A percentile compares a stretch with the other conserved stretches of the same genome.
These are phyloP conservation scores for Chaetomiaceae sp. DNA, from an alignment of 2,329 filamentous ascomycete species.

Conservation along the genomic window DNA sequence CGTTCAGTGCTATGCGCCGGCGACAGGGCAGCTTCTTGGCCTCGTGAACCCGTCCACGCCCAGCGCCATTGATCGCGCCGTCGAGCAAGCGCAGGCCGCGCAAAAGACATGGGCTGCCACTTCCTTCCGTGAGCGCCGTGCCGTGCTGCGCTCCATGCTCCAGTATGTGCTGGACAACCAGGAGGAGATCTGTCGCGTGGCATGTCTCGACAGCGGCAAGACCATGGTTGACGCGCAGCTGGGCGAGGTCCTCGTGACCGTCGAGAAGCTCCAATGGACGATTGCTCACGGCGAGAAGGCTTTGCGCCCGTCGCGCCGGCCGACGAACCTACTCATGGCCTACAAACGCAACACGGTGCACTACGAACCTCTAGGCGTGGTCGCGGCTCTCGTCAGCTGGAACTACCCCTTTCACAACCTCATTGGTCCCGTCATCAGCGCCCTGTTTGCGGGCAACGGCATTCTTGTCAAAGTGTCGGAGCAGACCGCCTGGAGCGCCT, in stretches of 20 bases:
- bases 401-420: slow-evolving; percentile 98
- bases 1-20: slow-evolving; percentile 83
- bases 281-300: slow-evolving; percentile 83
- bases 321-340: slow-evolving; percentile 87
- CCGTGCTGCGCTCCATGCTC: slow-evolving; percentile 74
- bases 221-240: slow-evolving; percentile 91
- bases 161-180: slow-evolving; percentile 84
- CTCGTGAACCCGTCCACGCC: slow-evolving; percentile 69
- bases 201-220: slow-evolving; percentile 91
- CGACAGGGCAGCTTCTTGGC: slow-evolving; percentile 79
- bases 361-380: slow-evolving; percentile 89
- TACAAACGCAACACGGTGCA: slow-evolving; percentile 89
- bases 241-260: slow-evolving; percentile 89
- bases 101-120: slow-evolving; percentile 74
- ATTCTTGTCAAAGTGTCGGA: slow-evolving; percentile 93
- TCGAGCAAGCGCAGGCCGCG: slow-evolving; percentile 66
- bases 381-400: slow-evolving; percentile 91
- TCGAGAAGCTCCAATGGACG: slow-evolving; percentile 92
- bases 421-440: slow-evolving; percentile 82
- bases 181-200: slow-evolving; percentile 75
- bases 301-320: slow-evolving; percentile 62
- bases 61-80: slow-evolving; percentile 70
- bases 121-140: slow-evolving; percentile 68
- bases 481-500: slow-evolving; percentile 86
- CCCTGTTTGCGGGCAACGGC: slow-evolving; percentile 84